Percentiles rank a stretch among this genome's conserved stretches.
These are phyloP conservation scores for Sphagnum tenellum DNA, from an alignment of 225 moss, liverwort and hornwort genomes.

Conservation along the genomic window DNA sequence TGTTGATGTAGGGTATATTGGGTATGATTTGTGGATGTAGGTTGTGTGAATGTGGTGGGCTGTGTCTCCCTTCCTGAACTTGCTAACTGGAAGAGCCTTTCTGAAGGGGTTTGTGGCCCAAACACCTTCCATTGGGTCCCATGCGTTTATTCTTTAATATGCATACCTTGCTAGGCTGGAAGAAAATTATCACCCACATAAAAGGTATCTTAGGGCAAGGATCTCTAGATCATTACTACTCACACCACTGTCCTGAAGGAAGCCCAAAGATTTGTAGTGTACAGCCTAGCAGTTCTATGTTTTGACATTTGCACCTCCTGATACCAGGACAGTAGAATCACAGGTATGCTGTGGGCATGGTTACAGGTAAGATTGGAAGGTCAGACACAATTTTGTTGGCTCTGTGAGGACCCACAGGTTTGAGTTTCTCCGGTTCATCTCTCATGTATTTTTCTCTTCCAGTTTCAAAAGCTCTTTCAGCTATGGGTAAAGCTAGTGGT, in stretches of 20 bases:
- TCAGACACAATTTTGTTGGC: slow-evolving; percentile 32
- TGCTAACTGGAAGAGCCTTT: slow-evolving; percentile 18
- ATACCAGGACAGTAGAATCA: background rate
- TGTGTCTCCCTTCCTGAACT: slow-evolving; percentile 26
- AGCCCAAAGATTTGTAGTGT: too few relatives aligned
- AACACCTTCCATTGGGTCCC: too few relatives aligned
- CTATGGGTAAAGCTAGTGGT: too few relatives aligned
- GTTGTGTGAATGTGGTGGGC: slow-evolving; percentile 40
- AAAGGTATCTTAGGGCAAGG: too few relatives aligned
- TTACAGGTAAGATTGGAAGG: slow-evolving; percentile 39
- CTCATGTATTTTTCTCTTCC: background rate
- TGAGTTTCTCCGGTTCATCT: background rate
- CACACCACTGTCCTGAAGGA: too few relatives aligned
- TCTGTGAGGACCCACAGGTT: slow-evolving; percentile 46
- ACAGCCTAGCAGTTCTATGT: too few relatives aligned
- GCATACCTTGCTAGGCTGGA: too few relatives aligned
- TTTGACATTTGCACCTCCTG: too few relatives aligned
- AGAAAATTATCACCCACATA: too few relatives aligned
- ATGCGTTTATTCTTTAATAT: too few relatives aligned
- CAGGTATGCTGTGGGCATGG: background rate
- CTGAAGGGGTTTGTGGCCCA: slow-evolving; percentile 19
- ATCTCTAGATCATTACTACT: too few relatives aligned
- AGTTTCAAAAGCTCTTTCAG: too few relatives aligned
- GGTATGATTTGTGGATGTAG: slow-evolving; percentile 8
- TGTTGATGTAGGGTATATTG: background rate